These are phyloP conservation scores for Suhomyces sp. DNA, from an alignment of 805 yeast species.

Conservation along the genomic window DNA sequence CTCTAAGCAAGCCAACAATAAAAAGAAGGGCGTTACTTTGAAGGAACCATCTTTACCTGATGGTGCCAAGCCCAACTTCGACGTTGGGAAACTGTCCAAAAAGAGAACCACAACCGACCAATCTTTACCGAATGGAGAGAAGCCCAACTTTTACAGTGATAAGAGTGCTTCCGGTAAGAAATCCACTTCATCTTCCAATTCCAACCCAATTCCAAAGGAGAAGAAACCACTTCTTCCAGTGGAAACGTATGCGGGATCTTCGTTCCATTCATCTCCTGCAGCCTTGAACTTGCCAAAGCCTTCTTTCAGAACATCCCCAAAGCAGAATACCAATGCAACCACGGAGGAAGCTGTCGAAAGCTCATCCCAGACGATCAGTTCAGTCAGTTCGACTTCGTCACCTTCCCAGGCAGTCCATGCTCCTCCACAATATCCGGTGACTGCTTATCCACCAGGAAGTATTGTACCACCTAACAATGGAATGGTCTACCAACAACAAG, in stretches of 20 bases:
- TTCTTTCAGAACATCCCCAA: slow-evolving; percentile 40
- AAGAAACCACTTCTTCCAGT: slow-evolving; percentile 14
- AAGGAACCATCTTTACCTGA: slow-evolving; percentile 22
- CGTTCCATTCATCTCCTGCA: slow-evolving; percentile 57
- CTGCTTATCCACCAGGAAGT: slow-evolving; percentile 29
- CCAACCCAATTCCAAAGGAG: slow-evolving; percentile 5
- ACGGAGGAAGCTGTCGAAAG: background rate
- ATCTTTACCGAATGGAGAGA: slow-evolving; percentile 30
- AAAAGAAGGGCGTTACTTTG: slow-evolving; percentile 1
- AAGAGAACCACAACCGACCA: slow-evolving; percentile 10
- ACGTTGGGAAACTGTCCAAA: slow-evolving; percentile 9
- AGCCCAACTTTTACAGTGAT: slow-evolving; percentile 25
- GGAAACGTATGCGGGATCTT: slow-evolving; percentile 54
- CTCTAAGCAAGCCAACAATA: background rate
- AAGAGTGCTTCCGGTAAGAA: slow-evolving; percentile 1
- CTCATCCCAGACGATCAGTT: background rate
- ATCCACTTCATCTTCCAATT: slow-evolving; percentile 1
- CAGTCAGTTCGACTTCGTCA: slow-evolving; percentile 1
- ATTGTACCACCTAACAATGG: slow-evolving; percentile 7
- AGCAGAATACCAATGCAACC: slow-evolving; percentile 7
- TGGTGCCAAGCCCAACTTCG: slow-evolving; percentile 28
- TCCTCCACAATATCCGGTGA: slow-evolving; percentile 31
- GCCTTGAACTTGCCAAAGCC: slow-evolving; percentile 58
- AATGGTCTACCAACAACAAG: background rate
- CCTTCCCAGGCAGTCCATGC: slow-evolving; percentile 7